A percentile compares a stretch with the other conserved stretches of the same genome.
These are phyloP conservation scores for Aureobasidium leucospermi DNA, from an alignment of 2,329 filamentous ascomycete genomes.

Conservation along the genomic window DNA sequence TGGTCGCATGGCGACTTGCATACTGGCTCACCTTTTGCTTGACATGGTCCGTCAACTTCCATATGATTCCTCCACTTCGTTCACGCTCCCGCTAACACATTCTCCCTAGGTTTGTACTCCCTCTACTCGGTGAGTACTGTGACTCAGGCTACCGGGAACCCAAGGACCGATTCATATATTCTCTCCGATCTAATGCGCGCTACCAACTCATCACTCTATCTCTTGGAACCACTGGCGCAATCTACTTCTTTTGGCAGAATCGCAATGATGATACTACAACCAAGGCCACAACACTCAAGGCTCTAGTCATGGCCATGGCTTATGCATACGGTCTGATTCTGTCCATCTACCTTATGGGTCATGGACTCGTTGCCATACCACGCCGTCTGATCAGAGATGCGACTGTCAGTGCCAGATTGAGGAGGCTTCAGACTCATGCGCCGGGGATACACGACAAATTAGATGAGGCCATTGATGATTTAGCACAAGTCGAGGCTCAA, in stretches of 20 bases:
- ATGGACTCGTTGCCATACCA: conserved; percentile 87
- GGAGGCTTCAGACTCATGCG: conserved; percentile 68
- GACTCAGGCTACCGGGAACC: conserved; percentile 90
- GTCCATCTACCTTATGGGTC: conserved; percentile 96
- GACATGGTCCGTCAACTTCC: conserved; percentile 61
- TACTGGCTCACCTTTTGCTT: conserved; percentile 96
- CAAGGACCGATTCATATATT: conserved; percentile 72
- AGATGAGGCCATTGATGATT: conserved; percentile 69
- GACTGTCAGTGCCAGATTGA: conserved; percentile 65
- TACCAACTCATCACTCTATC: conserved; percentile 78
- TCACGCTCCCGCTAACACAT: neutral
- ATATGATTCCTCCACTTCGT: neutral
- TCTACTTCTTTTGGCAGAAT: conserved; percentile 78
- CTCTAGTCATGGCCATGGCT: conserved; percentile 81
- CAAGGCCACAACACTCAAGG: conserved; percentile 66
- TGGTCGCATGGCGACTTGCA: conserved; percentile 87
- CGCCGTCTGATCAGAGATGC: conserved; percentile 72
- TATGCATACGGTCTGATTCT: conserved; percentile 90
- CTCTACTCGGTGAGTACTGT: conserved; percentile 86
- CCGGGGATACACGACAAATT: conserved; percentile 80
- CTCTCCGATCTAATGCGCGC: conserved; percentile 75
- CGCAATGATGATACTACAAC: conserved; percentile 44
- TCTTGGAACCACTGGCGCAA: conserved; percentile 60
- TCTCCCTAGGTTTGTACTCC: conserved; percentile 71
- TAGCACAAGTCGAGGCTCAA: conserved; percentile 76